Percentiles rank a stretch among this genome's conserved stretches.
These are phyloP conservation scores for Petunia hybrid DNA, from an alignment of 305 asterid genomes.

Conservation along the genomic window DNA sequence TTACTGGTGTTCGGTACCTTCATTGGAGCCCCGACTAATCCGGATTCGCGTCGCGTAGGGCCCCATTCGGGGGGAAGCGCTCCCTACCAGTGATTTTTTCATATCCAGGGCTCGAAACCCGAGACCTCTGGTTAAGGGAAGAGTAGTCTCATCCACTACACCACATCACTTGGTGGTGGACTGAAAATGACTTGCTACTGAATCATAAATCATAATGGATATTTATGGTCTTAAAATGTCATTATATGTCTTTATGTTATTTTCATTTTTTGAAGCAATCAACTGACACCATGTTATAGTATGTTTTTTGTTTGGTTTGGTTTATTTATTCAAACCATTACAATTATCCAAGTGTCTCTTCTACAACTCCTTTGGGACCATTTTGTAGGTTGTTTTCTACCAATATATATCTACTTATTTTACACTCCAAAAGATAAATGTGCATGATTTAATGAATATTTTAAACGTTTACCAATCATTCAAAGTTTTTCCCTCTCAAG, in stretches of 20 bases:
- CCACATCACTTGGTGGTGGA: too few species aligned
- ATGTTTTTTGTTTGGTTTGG: constrained; percentile 30
- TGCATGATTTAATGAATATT: not conserved
- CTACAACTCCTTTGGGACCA: constrained; percentile 27
- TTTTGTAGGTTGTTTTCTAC: not conserved
- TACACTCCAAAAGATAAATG: not conserved
- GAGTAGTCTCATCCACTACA: too few species aligned
- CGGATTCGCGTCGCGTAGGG: too few species aligned
- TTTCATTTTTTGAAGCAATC: not conserved
- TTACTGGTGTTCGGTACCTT: too few species aligned
- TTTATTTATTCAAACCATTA: not conserved
- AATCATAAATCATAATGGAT: not conserved
- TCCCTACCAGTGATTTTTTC: too few species aligned
- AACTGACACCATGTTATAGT: constrained; percentile 23
- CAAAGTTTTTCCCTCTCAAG: constrained; percentile 8
- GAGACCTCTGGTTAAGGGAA: too few species aligned
- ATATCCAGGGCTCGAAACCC: too few species aligned
- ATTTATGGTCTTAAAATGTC: not conserved
- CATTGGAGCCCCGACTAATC: too few species aligned
- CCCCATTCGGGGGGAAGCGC: too few species aligned
- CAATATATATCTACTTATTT: not conserved
- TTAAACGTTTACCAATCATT: not conserved
- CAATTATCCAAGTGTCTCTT: constrained; percentile 26
- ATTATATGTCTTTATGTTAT: not conserved
- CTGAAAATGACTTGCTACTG: not conserved